phyloP scores from a whole-genome alignment of 176 grass and related monocot species.

The Secale cereale region DNA sequence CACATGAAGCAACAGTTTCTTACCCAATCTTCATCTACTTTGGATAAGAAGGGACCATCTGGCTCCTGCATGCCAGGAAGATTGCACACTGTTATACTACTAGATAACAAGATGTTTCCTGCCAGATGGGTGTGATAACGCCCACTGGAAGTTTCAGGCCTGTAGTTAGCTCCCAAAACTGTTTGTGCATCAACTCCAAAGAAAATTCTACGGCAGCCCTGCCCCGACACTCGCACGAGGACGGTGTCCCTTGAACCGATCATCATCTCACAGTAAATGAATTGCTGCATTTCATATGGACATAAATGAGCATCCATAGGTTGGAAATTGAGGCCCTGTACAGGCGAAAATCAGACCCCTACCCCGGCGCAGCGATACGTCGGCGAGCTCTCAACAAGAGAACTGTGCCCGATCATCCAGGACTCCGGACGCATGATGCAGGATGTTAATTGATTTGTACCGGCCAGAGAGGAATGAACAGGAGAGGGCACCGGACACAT shows the following conservation, averaged over 20 bases:
- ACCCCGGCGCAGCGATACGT: neutral
- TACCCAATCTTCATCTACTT: constrained; percentile 5
- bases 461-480: constrained; percentile 2
- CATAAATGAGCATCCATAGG: constrained; percentile 16
- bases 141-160: constrained; percentile 19
- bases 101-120: constrained; percentile 18
- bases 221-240: neutral
- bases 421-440: neutral
- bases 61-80: neutral
- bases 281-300: neutral
- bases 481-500: neutral
- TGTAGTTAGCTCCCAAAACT: constrained; percentile 14
- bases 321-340: neutral
- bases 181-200: neutral
- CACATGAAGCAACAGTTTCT: neutral
- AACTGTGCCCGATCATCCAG: constrained; percentile 21
- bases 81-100: constrained; percentile 15
- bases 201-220: neutral
- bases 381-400: constrained; percentile 2
- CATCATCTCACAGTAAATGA: neutral
- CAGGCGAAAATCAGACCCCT: neutral
- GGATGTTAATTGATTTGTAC: neutral
- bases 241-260: neutral
- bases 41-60: constrained; percentile 17
- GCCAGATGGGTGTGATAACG: constrained; percentile 18